Evolutionary conservation across 495 filamentous ascomycete genomes (phyloP), one percentile per base, ranked within the genome.

Genomic region (Podospora bellae-mahoneyi): DNA sequence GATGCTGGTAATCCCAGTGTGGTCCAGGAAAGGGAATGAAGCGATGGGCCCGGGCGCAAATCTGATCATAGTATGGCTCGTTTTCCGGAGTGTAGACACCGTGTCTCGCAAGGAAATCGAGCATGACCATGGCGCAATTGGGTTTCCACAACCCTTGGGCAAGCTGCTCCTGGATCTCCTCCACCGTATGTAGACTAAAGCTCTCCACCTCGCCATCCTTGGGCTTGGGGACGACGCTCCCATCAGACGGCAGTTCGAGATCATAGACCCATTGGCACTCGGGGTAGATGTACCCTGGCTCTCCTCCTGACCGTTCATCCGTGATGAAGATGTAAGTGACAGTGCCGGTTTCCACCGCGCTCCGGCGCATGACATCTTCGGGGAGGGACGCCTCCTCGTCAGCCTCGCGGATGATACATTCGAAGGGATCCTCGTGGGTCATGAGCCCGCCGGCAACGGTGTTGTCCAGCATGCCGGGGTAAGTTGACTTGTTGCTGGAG

Each of bases 211-310:
- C 95, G 58, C 89, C 86, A 72, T 98, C 96, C 32, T 89, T 85
- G 2, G 95, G 93, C 73, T 82, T 83, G 5, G 90, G 92, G 19
- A 85, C 77, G 9, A 93, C 84, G 53, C 70, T 75, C 10, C 68
- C 70, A 58, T 86, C 87, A 7, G 84, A 80, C 10, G 87, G 84
- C 55, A 98, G 79, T 75, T 93, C 91, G 53, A 99, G 78, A 74
- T 99, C 95, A 77, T 92, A 99, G 28, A 97, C 83, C 81, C 93
- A 97, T 75, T 99, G 82, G 71, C 90, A 89, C 78, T 98, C 96
- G 0, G 95, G 95, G 78, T 97, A 96, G 68, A 97, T 79, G 66
- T 96, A 81, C n/a, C 91, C 91, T 7, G 83, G 86, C 76, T 98
- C 94, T 2, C 96, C 95, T 1, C 94, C 94, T 0, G 93, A 89